Percentiles rank a stretch among this genome's conserved stretches.
phyloP scores from a whole-genome alignment of 768 basidiomycete species.

The Exidia glandulosa region DNA sequence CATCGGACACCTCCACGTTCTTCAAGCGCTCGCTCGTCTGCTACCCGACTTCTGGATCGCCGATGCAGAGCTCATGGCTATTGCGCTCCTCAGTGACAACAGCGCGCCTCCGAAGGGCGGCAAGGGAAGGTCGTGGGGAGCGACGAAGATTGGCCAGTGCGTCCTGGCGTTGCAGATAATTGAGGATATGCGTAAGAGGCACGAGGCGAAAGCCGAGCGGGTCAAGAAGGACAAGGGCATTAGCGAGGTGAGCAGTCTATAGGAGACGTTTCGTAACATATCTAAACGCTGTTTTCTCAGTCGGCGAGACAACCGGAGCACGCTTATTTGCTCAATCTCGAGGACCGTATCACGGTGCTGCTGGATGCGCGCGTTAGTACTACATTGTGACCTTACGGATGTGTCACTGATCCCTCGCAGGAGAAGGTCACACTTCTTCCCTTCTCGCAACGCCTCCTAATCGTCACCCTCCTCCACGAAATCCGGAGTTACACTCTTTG shows the following conservation, averaged over 20 bases:
- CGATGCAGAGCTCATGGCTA: slow-evolving; percentile 64
- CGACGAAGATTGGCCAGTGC: slow-evolving; percentile 47
- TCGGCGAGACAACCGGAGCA: slow-evolving; percentile 2
- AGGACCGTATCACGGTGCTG: slow-evolving; percentile 42
- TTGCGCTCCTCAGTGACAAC: slow-evolving; percentile 52
- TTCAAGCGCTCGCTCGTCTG: slow-evolving; percentile 41
- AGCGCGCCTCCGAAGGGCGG: slow-evolving; percentile 13
- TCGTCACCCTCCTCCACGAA: slow-evolving; percentile 52
- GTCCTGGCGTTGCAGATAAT: slow-evolving; percentile 54
- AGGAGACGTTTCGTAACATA: no score
- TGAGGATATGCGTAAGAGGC: background rate
- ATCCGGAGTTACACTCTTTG: slow-evolving; percentile 53
- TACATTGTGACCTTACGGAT: background rate
- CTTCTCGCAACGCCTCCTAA: slow-evolving; percentile 46
- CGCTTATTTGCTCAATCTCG: slow-evolving; percentile 41
- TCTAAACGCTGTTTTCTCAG: no score
- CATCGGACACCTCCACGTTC: slow-evolving; percentile 43
- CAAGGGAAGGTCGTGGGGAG: no score
- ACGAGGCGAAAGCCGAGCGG: slow-evolving; percentile 5
- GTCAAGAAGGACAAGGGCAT: slow-evolving; percentile 33
- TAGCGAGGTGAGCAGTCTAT: slow-evolving; percentile 35
- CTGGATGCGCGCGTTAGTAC: slow-evolving; percentile 4
- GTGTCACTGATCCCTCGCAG: slow-evolving; percentile 22
- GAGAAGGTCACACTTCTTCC: slow-evolving; percentile 42
- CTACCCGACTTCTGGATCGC: slow-evolving; percentile 55